phyloP scores from a whole-genome alignment of 345 rosid species.

The Brassica rapa region DNA sequence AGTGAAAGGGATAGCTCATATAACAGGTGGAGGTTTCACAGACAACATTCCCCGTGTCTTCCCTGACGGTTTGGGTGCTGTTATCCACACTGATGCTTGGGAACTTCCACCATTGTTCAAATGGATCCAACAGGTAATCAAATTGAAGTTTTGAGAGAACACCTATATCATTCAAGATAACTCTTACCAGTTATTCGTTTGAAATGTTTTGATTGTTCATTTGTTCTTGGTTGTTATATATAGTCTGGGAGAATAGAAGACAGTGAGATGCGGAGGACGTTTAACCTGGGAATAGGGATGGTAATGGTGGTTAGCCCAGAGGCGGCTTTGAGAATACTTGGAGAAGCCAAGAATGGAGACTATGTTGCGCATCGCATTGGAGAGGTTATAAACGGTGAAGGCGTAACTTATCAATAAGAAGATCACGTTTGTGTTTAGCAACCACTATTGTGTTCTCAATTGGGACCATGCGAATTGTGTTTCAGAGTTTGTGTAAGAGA shows the following conservation, averaged over 20 bases:
- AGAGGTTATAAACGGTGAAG: conserved; percentile 66
- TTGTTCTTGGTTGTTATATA: no score
- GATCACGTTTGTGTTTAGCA: not conserved
- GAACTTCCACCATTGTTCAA: conserved; percentile 68
- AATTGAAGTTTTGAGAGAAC: not conserved
- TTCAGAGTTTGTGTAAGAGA: not conserved
- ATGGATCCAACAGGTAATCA: conserved; percentile 86
- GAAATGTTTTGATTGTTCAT: conserved; percentile 4
- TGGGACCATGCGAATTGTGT: not conserved
- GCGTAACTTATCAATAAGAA: conserved; percentile 58
- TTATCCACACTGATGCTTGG: conserved; percentile 67
- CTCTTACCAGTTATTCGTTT: not conserved
- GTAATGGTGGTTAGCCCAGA: conserved; percentile 68
- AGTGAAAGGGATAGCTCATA: conserved; percentile 86
- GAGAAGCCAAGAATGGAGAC: conserved; percentile 44
- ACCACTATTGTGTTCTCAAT: not conserved
- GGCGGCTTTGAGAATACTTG: conserved; percentile 58
- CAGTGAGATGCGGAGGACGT: conserved; percentile 84
- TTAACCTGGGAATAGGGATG: conserved; percentile 95
- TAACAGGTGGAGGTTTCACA: conserved; percentile 93
- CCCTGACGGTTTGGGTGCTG: conserved; percentile 81
- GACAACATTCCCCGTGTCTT: conserved; percentile 89
- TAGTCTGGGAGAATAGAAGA: conserved; percentile 78
- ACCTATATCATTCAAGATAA: not conserved
- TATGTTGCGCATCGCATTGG: conserved; percentile 63